Percentiles rank a stretch among this genome's conserved stretches.
phyloP scores from a whole-genome alignment of 768 basidiomycete species.

The Tephrocybe sp. region DNA sequence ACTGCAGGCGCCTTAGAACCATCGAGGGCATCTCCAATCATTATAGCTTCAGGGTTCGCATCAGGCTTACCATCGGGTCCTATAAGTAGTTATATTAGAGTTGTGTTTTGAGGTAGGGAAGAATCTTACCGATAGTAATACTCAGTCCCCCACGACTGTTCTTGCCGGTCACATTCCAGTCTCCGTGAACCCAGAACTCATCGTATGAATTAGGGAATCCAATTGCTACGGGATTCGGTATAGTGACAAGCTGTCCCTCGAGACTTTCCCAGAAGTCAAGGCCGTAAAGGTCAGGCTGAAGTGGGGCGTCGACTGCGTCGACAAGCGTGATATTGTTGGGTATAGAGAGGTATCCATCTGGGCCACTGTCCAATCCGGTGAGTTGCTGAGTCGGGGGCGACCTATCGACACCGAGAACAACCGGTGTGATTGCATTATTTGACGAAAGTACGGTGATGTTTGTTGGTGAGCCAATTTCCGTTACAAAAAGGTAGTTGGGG shows the following conservation, averaged over 20 bases:
- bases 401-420: constrained; percentile 53
- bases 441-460: constrained; percentile 44
- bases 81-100: constrained; percentile 19
- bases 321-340: constrained; percentile 54
- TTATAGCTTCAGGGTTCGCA: constrained; percentile 56
- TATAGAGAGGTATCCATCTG: constrained; percentile 54
- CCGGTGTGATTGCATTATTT: constrained; percentile 44
- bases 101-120: not conserved
- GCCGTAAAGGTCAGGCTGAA: constrained; percentile 52
- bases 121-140: constrained; percentile 42
- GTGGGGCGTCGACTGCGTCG: constrained; percentile 42
- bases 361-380: constrained; percentile 49
- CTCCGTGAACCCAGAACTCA: constrained; percentile 60
- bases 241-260: constrained; percentile 55
- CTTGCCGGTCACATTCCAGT: constrained; percentile 55
- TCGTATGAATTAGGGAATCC: constrained; percentile 53
- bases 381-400: constrained; percentile 50
- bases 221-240: constrained; percentile 45
- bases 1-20: constrained; percentile 48
- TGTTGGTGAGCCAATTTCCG: constrained; percentile 47
- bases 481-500: constrained; percentile 48
- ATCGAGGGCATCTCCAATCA: constrained; percentile 56
- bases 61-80: constrained; percentile 52
- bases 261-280: constrained; percentile 68
- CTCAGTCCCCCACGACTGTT: constrained; percentile 58